Conservation (phyloP, 1,284 basidiomycete species). For the Leccinum pachyderme region DNA sequence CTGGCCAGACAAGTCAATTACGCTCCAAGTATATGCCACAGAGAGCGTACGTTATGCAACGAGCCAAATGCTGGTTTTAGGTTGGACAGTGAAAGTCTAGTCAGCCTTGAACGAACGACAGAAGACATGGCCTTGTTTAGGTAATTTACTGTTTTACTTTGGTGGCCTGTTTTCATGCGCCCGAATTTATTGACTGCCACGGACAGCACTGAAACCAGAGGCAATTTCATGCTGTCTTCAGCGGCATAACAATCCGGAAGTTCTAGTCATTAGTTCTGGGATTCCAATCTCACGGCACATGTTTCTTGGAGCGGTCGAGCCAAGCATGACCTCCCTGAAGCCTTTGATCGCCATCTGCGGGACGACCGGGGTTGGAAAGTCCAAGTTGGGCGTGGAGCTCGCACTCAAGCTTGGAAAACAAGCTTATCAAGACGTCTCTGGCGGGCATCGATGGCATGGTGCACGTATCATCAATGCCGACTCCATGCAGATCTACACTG, state of each 20-base stretch:
- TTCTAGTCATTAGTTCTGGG: neutral
- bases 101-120: conserved; percentile 24
- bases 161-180: neutral
- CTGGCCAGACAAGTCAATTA: conserved; percentile 40
- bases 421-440: conserved; percentile 7
- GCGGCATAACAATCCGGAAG: neutral
- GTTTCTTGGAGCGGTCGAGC: neutral
- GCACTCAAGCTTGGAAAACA: conserved; percentile 56
- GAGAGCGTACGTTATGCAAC: conserved; percentile 52
- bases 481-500: conserved; percentile 97
- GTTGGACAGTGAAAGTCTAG: conserved; percentile 58
- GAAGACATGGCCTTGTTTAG: conserved; percentile 29
- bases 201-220: neutral
- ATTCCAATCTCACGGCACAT: neutral
- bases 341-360: conserved; percentile 87
- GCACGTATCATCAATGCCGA: conserved; percentile 91
- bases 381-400: conserved; percentile 87
- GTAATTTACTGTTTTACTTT: neutral
- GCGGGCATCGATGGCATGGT: conserved; percentile 47
- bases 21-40: neutral
- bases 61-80: conserved; percentile 61
- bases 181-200: too few species aligned
- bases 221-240: too few species aligned
- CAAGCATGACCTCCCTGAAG: conserved; percentile 27
- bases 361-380: conserved; percentile 97